phyloP scores from a whole-genome alignment of 1,284 basidiomycete species.

The Boletellus deceptivus region DNA sequence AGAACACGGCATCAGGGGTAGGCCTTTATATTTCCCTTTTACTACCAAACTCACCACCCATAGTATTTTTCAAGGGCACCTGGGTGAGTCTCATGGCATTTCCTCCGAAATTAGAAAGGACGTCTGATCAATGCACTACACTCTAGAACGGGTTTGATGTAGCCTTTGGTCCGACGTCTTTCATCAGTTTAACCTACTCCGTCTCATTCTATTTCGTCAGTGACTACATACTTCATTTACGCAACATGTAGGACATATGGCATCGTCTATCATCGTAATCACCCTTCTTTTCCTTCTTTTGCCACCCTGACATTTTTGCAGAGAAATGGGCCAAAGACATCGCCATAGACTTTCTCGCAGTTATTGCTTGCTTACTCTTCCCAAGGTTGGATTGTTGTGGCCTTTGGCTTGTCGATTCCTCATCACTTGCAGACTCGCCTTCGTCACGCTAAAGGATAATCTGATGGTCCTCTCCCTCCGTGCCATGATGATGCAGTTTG shows the following conservation, averaged over 20 bases:
- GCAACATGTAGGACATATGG: conserved; percentile 72
- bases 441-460: conserved; percentile 86
- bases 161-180: conserved; percentile 62
- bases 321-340: conserved; percentile 59
- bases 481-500: conserved; percentile 80
- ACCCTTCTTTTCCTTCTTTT: not conserved
- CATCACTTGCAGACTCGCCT: conserved; percentile 58
- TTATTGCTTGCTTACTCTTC: conserved; percentile 85
- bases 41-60: conserved; percentile 21
- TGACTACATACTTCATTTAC: conserved; percentile 78
- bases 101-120: conserved; percentile 7
- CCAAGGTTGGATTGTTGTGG: conserved; percentile 53
- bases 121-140: conserved; percentile 18
- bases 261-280: conserved; percentile 51
- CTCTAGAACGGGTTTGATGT: conserved; percentile 86
- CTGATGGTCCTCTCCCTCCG: conserved; percentile 77
- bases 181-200: not conserved
- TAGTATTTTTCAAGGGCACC: conserved; percentile 80
- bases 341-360: conserved; percentile 70
- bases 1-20: conserved; percentile 86
- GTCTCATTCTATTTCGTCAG: conserved; percentile 37
- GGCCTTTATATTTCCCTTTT: not conserved
- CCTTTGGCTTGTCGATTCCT: not conserved
- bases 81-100: conserved; percentile 52
- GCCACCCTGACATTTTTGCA: conserved; percentile 27